These are phyloP conservation scores for Ganoderma boninense DNA, from an alignment of 1,284 basidiomycete genomes.

Conservation along the genomic window DNA sequence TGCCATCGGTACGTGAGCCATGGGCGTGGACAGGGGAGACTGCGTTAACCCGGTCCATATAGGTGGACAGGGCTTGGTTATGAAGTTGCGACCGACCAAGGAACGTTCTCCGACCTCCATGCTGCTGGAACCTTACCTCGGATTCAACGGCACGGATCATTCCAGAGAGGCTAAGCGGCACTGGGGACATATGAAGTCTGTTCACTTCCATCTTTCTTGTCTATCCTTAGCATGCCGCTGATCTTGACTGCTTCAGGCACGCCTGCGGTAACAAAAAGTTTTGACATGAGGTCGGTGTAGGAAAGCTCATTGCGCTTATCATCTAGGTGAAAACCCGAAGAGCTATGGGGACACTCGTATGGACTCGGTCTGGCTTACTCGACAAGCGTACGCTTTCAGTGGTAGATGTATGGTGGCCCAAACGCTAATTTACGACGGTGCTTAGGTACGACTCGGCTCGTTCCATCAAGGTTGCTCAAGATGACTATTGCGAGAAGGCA, in stretches of 20 bases:
- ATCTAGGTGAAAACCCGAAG: constrained; percentile 36
- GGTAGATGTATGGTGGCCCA: not conserved
- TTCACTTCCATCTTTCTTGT: constrained; percentile 11
- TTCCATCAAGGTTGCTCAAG: constrained; percentile 77
- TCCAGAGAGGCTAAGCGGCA: constrained; percentile 26
- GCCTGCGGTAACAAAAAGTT: constrained; percentile 44
- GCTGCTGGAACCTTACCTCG: constrained; percentile 55
- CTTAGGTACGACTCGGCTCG: constrained; percentile 66
- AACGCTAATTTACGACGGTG: constrained; percentile 24
- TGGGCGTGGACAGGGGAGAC: not conserved
- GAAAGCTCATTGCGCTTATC: constrained; percentile 15
- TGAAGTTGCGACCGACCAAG: constrained; percentile 57
- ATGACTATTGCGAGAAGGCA: constrained; percentile 69
- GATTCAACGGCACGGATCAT: constrained; percentile 44
- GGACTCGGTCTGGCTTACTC: constrained; percentile 55
- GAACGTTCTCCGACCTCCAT: constrained; percentile 55
- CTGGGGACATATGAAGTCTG: constrained; percentile 58
- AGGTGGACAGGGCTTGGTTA: constrained; percentile 58
- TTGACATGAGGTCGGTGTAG: not conserved
- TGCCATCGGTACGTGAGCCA: constrained; percentile 56
- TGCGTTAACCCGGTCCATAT: not conserved
- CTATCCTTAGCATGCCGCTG: constrained; percentile 9
- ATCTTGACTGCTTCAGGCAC: constrained; percentile 38
- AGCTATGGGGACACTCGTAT: constrained; percentile 49
- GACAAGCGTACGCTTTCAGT: constrained; percentile 40